Evolutionary conservation across 306 rosid species (phyloP).

Genomic region (Quercus ilex): DNA sequence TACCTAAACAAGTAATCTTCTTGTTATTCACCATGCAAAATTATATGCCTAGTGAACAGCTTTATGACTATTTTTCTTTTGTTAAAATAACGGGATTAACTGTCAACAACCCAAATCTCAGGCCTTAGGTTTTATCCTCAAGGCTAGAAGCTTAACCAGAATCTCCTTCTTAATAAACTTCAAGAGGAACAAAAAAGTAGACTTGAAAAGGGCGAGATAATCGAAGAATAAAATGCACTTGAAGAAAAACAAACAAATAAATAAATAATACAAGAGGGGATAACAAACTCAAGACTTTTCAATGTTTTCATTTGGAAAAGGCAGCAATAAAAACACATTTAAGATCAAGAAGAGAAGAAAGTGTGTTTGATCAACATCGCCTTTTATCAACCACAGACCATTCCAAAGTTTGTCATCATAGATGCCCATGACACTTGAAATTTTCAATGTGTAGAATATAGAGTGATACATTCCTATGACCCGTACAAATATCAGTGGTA

Average conservation of each 20-base stretch:
- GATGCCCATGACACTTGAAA: not conserved
- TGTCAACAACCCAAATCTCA: not conserved
- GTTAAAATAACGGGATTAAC: not conserved
- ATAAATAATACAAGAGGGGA: not conserved
- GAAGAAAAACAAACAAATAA: not conserved
- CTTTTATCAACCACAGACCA: not conserved
- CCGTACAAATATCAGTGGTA: too few relatives aligned
- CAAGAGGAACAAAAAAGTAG: not conserved
- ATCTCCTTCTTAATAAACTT: not conserved
- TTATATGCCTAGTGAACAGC: not conserved
- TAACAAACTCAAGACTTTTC: not conserved
- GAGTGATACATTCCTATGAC: too few relatives aligned
- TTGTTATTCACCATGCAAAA: not conserved
- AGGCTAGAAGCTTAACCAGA: not conserved
- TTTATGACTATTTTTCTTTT: not conserved
- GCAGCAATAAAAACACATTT: not conserved
- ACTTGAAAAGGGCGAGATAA: not conserved
- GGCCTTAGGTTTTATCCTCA: not conserved
- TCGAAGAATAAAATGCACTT: not conserved
- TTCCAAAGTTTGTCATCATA: not conserved
- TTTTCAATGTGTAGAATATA: not conserved
- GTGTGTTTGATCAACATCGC: not conserved
- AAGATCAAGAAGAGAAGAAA: not conserved
- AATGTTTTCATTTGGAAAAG: not conserved
- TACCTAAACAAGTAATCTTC: not conserved